Percentiles rank a stretch among this genome's conserved stretches.
Conservation (phyloP, 2,329 filamentous ascomycete genomes). For the Hymenotorrendiella dingleyae region DNA sequence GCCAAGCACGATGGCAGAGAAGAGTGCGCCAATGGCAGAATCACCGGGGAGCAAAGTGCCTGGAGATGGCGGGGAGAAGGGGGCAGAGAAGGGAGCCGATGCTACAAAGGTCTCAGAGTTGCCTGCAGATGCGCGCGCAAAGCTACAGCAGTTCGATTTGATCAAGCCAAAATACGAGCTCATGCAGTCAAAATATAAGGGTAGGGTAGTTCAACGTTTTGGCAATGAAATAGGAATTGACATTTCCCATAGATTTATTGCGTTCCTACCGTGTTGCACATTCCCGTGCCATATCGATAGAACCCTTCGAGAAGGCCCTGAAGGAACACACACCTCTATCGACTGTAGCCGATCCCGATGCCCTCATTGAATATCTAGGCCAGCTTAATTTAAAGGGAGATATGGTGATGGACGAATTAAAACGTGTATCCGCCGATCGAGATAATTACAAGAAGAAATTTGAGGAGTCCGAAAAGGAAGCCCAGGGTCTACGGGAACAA, state of each 20-base stretch:
- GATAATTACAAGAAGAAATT: constrained; percentile 74
- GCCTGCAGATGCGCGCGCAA: constrained; percentile 66
- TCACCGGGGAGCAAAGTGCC: constrained; percentile 25
- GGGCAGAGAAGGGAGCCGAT: constrained; percentile 22
- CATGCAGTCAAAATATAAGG: constrained; percentile 79
- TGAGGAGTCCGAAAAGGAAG: constrained; percentile 60
- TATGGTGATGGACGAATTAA: constrained; percentile 92
- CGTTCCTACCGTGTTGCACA: constrained; percentile 91
- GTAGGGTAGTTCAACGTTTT: constrained; percentile 39
- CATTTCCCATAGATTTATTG: constrained; percentile 59
- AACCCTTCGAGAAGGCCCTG: constrained; percentile 85
- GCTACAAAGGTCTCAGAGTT: constrained; percentile 34
- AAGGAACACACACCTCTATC: constrained; percentile 89
- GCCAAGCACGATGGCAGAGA: constrained; percentile 47
- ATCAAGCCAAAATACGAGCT: constrained; percentile 89
- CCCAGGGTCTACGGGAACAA: constrained; percentile 58
- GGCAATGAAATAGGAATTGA: constrained; percentile 12
- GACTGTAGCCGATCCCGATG: constrained; percentile 78
- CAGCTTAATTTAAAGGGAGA: constrained; percentile 81
- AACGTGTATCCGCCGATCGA: constrained; percentile 75
- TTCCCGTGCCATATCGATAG: constrained; percentile 76
- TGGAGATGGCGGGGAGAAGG: constrained; percentile 20
- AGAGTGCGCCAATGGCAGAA: constrained; percentile 19
- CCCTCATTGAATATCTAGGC: constrained; percentile 83
- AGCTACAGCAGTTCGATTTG: constrained; percentile 81